These are phyloP conservation scores for Phytophthora tentaculata DNA, from an alignment of 352 stramenopile species.

Conservation along the genomic window DNA sequence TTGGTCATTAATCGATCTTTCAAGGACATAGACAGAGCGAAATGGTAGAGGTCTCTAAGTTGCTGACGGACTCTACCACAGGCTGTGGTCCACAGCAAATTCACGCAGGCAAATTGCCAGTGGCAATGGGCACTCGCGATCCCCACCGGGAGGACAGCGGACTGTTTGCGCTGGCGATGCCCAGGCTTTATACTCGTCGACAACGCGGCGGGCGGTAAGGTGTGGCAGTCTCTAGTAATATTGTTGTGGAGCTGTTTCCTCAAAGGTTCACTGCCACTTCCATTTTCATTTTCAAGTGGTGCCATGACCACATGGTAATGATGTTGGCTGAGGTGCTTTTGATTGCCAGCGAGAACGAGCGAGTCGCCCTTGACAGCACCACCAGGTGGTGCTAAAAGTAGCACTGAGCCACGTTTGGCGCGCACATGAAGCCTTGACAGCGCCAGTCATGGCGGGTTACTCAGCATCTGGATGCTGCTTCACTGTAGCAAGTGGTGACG, in stretches of 20 bases:
- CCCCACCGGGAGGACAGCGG: constrained; percentile 1
- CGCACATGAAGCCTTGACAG: constrained; percentile 1
- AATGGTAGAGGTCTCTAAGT: constrained; percentile 25
- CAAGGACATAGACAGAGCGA: neutral
- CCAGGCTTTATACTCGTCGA: constrained; percentile 13
- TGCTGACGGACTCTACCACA: constrained; percentile 6
- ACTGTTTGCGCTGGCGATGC: constrained; percentile 11
- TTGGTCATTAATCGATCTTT: constrained; percentile 21
- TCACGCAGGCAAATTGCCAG: too few species aligned
- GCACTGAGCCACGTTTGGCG: constrained; percentile 4
- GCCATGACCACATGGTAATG: constrained; percentile 4
- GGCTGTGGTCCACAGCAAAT: too few species aligned
- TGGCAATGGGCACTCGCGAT: neutral
- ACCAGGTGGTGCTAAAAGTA: constrained; percentile 6
- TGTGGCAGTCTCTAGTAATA: constrained; percentile 2
- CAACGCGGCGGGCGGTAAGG: constrained; percentile 11
- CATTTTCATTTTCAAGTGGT: neutral
- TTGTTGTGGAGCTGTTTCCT: constrained; percentile 1
- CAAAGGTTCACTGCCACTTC: neutral
- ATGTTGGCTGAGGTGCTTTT: neutral
- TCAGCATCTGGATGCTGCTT: constrained; percentile 16
- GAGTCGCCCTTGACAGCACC: constrained; percentile 3
- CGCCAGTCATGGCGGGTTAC: constrained; percentile 22
- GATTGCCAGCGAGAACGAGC: constrained; percentile 9
- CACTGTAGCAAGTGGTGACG: neutral